phyloP scores from a whole-genome alignment of 2,329 filamentous ascomycete species.

The Hymenoscyphus linearis region DNA sequence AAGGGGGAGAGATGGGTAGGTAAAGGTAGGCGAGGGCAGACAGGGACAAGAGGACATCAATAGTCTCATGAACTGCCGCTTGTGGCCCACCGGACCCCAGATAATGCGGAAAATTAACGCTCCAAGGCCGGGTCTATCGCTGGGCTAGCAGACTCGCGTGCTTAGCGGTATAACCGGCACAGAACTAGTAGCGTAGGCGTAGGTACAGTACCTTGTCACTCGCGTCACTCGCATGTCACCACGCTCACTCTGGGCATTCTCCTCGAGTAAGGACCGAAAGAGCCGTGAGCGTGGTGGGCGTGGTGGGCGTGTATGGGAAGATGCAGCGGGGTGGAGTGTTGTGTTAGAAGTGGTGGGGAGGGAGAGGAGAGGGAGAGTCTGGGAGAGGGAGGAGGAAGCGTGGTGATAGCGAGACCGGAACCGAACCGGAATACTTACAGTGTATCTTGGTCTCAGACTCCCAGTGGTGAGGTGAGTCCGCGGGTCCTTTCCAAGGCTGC shows the following conservation, averaged over 20 bases:
- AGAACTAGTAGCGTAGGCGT: not conserved
- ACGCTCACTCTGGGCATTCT: no score
- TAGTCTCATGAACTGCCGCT: slow-evolving; percentile 9
- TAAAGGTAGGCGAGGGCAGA: not conserved
- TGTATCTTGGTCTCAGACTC: no score
- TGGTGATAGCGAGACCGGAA: no score
- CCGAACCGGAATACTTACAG: no score
- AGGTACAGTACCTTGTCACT: not conserved
- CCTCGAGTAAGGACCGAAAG: slow-evolving; percentile 5
- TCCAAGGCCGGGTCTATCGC: not conserved
- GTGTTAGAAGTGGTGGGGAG: no score
- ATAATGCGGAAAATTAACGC: slow-evolving; percentile 3
- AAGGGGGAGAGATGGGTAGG: not conserved
- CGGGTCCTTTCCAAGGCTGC: not conserved
- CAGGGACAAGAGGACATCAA: not conserved
- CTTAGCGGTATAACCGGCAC: not conserved
- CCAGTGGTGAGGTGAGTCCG: no score
- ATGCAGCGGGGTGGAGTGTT: not conserved
- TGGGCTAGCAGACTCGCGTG: not conserved
- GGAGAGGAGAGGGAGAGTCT: no score
- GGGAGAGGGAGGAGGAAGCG: no score
- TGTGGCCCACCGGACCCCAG: not conserved
- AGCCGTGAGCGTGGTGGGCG: not conserved
- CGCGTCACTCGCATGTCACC: not conserved
- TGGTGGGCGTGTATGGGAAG: not conserved